phyloP scores from a whole-genome alignment of 306 rosid species.

The Pterocarpus santalinus region DNA sequence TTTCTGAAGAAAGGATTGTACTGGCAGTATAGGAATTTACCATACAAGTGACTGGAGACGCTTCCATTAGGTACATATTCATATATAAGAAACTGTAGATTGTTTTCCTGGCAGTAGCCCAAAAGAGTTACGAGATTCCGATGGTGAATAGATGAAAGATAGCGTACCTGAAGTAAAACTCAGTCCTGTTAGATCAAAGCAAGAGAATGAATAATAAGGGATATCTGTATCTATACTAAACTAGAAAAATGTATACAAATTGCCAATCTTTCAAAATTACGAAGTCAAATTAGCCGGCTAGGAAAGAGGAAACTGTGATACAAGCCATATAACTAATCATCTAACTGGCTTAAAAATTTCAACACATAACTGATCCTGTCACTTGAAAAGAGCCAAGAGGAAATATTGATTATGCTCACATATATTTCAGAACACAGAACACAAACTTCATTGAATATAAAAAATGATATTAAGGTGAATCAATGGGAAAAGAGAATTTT shows the following conservation, averaged over 20 bases:
- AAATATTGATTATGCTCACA: conserved; percentile 35
- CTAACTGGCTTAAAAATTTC: conserved; percentile 19
- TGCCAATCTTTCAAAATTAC: conserved; percentile 30
- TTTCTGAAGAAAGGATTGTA: not conserved
- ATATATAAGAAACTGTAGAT: conserved; percentile 82
- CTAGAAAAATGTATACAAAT: conserved; percentile 9
- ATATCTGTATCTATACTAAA: conserved; percentile 4
- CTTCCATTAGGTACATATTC: conserved; percentile 93
- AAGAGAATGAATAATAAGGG: conserved; percentile 47
- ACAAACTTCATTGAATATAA: conserved; percentile 24
- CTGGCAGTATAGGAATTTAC: conserved; percentile 65
- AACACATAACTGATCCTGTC: not conserved
- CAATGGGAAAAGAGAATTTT: conserved; percentile 29
- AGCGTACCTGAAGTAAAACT: conserved; percentile 72
- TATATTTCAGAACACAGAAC: conserved; percentile 6
- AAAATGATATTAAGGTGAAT: conserved; percentile 1
- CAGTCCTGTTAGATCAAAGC: conserved; percentile 51
- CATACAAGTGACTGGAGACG: conserved; percentile 90
- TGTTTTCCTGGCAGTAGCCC: conserved; percentile 95
- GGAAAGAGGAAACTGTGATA: not conserved
- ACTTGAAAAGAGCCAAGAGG: conserved; percentile 3
- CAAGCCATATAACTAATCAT: not conserved
- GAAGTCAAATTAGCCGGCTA: conserved; percentile 2
- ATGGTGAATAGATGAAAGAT: conserved; percentile 82
- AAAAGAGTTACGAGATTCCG: conserved; percentile 83